These are phyloP conservation scores for Pleurotus pulmonarius DNA, from an alignment of 768 basidiomycete genomes.

Conservation along the genomic window DNA sequence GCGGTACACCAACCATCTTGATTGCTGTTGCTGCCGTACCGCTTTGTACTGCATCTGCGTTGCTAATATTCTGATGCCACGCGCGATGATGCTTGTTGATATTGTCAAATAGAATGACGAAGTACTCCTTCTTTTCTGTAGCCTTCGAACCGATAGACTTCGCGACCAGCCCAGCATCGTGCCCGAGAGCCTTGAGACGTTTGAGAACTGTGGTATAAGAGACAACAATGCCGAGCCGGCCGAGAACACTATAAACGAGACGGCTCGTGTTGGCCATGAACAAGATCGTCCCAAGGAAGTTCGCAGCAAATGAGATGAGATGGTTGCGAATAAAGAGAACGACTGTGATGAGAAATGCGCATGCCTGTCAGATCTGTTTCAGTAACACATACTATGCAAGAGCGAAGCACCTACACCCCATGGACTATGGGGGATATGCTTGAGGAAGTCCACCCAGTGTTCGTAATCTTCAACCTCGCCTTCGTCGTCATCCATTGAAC, in stretches of 20 bases:
- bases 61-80: conserved; percentile 15
- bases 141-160: not conserved
- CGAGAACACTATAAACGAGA: conserved; percentile 14
- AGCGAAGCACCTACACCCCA: not conserved
- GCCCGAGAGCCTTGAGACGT: conserved; percentile 10
- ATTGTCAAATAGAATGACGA: conserved; percentile 20
- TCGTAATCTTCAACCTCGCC: not conserved
- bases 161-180: conserved; percentile 7
- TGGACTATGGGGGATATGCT: not conserved
- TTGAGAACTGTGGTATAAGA: conserved; percentile 16
- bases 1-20: conserved; percentile 13
- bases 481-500: not conserved
- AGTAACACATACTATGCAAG: not conserved
- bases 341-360: not conserved
- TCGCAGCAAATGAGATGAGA: conserved; percentile 15
- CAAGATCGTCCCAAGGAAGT: conserved; percentile 14
- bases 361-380: not conserved
- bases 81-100: conserved; percentile 17
- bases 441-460: not conserved
- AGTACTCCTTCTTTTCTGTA: not conserved
- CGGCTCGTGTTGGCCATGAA: conserved; percentile 14
- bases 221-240: conserved; percentile 14
- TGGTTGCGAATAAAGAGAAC: conserved; percentile 16
- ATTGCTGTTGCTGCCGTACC: conserved; percentile 18
- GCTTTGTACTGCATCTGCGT: conserved; percentile 14